Evolutionary conservation across 176 grass and related monocot genomes (phyloP).

Genomic region (Triticum turgidum): DNA sequence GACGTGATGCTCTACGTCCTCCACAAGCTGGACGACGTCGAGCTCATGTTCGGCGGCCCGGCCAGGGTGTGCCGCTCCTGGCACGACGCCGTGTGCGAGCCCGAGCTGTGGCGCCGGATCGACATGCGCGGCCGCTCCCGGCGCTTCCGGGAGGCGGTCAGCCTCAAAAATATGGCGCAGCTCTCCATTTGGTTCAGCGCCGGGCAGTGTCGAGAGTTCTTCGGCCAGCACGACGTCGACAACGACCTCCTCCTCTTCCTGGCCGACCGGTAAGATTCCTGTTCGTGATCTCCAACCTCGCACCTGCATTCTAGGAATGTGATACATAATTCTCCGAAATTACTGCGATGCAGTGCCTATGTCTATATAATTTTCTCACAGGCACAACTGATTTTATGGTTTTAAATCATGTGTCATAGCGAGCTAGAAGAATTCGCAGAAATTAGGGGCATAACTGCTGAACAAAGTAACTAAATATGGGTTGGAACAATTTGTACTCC

Average conservation of each 20-base stretch:
- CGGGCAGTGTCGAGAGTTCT: background rate
- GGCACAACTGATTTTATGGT: too few species aligned
- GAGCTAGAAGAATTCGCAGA: too few species aligned
- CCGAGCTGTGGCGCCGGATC: background rate
- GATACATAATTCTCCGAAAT: background rate
- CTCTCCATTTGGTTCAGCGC: background rate
- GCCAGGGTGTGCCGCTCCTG: background rate
- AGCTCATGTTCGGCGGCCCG: background rate
- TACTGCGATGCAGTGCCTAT: too few species aligned
- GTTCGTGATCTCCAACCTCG: background rate
- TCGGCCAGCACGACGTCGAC: background rate
- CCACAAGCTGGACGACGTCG: background rate
- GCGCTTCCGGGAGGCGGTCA: background rate
- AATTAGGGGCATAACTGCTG: too few species aligned
- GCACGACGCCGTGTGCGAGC: background rate
- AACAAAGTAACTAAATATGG: too few species aligned
- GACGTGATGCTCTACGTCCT: background rate
- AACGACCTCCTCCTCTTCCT: background rate
- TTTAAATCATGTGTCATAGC: too few species aligned
- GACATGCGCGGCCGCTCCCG: background rate
- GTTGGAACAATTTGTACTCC: too few species aligned
- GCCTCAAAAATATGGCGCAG: background rate
- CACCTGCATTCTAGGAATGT: background rate
- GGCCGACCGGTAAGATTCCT: background rate
- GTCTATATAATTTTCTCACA: background rate